Conservation (phyloP, 2,329 filamentous ascomycete species). For the Shiraia sp. region DNA sequence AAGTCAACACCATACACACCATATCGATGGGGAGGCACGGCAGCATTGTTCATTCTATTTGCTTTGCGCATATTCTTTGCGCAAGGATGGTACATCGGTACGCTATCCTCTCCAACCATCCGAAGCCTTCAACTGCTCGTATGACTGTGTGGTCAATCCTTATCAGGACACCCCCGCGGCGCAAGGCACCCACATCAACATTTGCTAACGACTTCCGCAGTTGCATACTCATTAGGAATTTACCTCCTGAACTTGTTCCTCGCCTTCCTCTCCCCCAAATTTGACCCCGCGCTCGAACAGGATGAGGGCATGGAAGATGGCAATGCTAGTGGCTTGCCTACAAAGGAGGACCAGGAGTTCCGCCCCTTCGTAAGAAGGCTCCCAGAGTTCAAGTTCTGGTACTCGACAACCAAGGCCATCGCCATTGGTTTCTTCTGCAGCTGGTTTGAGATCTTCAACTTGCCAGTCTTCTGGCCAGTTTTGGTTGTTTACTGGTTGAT, state of each 20-base stretch:
- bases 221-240: constrained; percentile 96
- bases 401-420: constrained; percentile 88
- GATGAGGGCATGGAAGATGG: constrained; percentile 98
- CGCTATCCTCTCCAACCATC: constrained; percentile 18
- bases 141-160: constrained; percentile 1
- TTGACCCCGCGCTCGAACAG: constrained; percentile 93
- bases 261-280: constrained; percentile 96
- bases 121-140: background rate
- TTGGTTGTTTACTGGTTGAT: constrained; percentile 99
- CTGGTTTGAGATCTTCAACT: constrained; percentile 92
- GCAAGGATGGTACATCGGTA: constrained; percentile 99
- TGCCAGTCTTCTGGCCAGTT: constrained; percentile 98
- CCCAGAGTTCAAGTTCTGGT: constrained; percentile 99
- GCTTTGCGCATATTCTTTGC: constrained; percentile 86
- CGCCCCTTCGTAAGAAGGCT: constrained; percentile 93
- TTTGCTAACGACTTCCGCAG: constrained; percentile 51
- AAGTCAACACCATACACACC: constrained; percentile 86
- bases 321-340: constrained; percentile 74
- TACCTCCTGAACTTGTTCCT: constrained; percentile 99
- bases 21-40: constrained; percentile 92
- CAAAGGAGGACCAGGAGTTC: constrained; percentile 97
- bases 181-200: background rate
- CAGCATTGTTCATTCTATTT: constrained; percentile 74
- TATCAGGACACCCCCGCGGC: background rate
- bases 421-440: constrained; percentile 82